Conservation (phyloP, 2,329 filamentous ascomycete species). For the Nemania sp. region DNA sequence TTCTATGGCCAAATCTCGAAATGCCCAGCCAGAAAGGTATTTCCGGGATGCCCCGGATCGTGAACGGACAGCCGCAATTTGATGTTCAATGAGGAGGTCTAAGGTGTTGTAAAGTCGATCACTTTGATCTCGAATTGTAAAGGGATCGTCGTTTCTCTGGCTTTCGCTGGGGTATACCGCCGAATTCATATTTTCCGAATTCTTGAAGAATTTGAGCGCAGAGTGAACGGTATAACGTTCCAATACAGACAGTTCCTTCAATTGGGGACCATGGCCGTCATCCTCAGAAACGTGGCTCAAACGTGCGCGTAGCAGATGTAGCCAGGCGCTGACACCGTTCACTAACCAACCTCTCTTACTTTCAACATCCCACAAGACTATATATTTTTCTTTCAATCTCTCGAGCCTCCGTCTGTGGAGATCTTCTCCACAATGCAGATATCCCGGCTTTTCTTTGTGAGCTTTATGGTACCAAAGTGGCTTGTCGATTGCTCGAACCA, state of each 20-base stretch:
- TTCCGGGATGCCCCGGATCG: background rate
- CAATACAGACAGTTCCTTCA: background rate
- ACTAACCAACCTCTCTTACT: slow-evolving; percentile 4
- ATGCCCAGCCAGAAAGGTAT: slow-evolving; percentile 3
- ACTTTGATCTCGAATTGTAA: background rate
- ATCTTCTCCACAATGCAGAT: background rate
- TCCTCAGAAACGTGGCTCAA: background rate
- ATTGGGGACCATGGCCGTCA: background rate
- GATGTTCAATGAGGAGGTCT: background rate
- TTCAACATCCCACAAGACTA: slow-evolving; percentile 7
- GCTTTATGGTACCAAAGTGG: background rate
- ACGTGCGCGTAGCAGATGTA: slow-evolving; percentile 4
- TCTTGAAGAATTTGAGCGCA: background rate
- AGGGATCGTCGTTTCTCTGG: background rate
- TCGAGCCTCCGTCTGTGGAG: background rate
- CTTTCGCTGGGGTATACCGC: background rate
- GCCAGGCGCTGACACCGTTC: background rate
- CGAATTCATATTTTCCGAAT: background rate
- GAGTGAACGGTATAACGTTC: background rate
- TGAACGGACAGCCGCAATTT: background rate
- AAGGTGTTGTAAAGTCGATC: background rate
- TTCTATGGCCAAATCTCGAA: background rate
- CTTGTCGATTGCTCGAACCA: too few species aligned
- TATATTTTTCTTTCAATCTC: background rate
- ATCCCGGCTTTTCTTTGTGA: background rate